Evolutionary conservation across 2,329 filamentous ascomycete species (phyloP).

Genomic region (Neofusicoccum parvum): DNA sequence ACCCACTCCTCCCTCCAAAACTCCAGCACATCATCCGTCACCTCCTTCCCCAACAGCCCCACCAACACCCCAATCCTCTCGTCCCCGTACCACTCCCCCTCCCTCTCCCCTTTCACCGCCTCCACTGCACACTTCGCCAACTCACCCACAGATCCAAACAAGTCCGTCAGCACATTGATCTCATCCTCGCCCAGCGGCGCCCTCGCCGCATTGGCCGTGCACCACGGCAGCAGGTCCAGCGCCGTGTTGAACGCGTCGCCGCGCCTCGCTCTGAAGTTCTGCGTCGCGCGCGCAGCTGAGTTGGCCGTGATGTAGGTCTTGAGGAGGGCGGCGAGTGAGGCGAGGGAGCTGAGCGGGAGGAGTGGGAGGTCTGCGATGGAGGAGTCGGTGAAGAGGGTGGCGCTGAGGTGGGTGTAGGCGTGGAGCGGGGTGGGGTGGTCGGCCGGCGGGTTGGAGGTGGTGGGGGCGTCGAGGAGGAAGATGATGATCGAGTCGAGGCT

Average conservation of each 20-base stretch:
- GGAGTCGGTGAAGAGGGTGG: background rate
- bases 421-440: background rate
- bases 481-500: constrained; percentile 2
- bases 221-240: constrained; percentile 34
- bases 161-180: constrained; percentile 35
- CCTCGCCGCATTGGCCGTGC: constrained; percentile 27
- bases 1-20: constrained; percentile 39
- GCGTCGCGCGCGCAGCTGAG: constrained; percentile 9
- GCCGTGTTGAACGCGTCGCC: constrained; percentile 17
- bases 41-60: constrained; percentile 29
- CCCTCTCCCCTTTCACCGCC: background rate
- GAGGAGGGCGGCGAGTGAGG: background rate
- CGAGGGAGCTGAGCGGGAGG: background rate
- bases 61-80: constrained; percentile 23
- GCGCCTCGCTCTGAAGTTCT: background rate
- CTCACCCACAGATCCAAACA: constrained; percentile 35
- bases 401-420: constrained; percentile 6
- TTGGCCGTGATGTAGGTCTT: constrained; percentile 7
- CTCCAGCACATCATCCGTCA: constrained; percentile 29
- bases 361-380: background rate
- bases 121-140: constrained; percentile 24
- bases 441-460: background rate
- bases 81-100: constrained; percentile 25
- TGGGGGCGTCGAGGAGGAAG: background rate
- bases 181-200: constrained; percentile 22